These are phyloP conservation scores for Ceratocystis cacaofunesta DNA, from an alignment of 2,329 filamentous ascomycete species.

Conservation along the genomic window DNA sequence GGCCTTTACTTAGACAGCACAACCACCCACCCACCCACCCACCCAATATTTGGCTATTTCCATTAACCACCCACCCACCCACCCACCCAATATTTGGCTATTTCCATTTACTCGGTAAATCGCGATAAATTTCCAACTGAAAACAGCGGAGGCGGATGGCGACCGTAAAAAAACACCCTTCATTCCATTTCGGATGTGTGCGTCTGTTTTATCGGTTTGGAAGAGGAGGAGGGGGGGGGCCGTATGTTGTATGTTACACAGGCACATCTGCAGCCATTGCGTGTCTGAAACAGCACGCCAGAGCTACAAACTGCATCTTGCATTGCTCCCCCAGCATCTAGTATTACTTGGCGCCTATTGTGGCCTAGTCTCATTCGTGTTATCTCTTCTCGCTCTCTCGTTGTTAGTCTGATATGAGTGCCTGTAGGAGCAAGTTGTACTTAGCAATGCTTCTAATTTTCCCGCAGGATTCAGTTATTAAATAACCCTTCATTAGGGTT, in stretches of 20 bases:
- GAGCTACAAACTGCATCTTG: not conserved
- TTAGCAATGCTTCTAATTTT: not conserved
- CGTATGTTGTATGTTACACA: not conserved
- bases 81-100: not conserved
- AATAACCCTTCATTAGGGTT: not conserved
- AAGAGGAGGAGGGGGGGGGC: not conserved
- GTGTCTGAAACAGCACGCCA: not conserved
- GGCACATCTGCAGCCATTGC: not conserved
- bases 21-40: not conserved
- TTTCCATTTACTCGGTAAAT: not conserved
- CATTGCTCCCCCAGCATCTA: not conserved
- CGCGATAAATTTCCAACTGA: not conserved
- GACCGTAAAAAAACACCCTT: not conserved
- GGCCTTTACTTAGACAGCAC: not conserved
- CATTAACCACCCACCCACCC: not conserved
- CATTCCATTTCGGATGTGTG: conserved; percentile 3
- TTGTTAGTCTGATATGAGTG: not conserved
- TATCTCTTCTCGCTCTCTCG: not conserved
- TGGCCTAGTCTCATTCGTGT: too few relatives aligned
- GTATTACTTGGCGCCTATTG: not conserved
- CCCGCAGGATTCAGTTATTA: not conserved
- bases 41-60: not conserved
- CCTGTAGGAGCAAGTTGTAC: not conserved
- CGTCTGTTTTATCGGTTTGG: not conserved
- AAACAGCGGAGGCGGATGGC: not conserved